Evolutionary conservation across 2,329 filamentous ascomycete species (phyloP), one percentile per base, ranked within the genome.

Genomic region (Dothideomycetes sp.): DNA sequence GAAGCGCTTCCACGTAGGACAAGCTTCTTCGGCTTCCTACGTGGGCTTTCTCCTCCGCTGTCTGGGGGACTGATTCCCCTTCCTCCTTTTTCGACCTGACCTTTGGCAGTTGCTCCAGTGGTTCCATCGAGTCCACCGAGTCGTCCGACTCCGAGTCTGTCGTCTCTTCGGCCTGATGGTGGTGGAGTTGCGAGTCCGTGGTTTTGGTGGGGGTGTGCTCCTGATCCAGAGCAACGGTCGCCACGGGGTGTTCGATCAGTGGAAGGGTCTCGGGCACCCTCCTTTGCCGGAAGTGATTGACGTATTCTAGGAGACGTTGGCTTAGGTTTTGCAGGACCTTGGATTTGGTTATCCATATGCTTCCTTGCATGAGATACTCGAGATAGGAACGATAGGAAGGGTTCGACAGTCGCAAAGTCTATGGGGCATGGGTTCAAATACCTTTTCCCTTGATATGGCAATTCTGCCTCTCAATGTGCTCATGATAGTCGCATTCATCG

Each of bases 401-500:
- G 12, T n/a, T n/a, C n/a, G n/a, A n/a, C n/a, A n/a, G n/a, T n/a
- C n/a, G n/a, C n/a, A n/a, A n/a, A n/a, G n/a, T n/a, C n/a, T n/a
- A n/a, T 24, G 12, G 19, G 35, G 19, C 9, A 19, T 12, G 29
- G 37, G 20, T 15, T n/a, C 27, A 40, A 40, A 29, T 48, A 37
- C 43, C 45, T 43, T 46, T 46, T 12, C 33, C 47, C 41, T 36
- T 47, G 38, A 29, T 38, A 28, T 41, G 39, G 28, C 63, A 65
- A 40, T 59, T 58, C 8, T 57, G 60, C 4, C 65, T 64, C 43
- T 64, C 61, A 9, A 61, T 53, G 47, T 74, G 70, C 47, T 73
- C 68, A 48, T 74, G 70, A 47, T 69, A 73, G 6, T 60, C 57
- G 52, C 69, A 73, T 10, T 59, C 59, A 45, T 67, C 59, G 8